These are phyloP conservation scores for Blumeria graminis DNA, from an alignment of 2,329 filamentous ascomycete species.

Conservation along the genomic window DNA sequence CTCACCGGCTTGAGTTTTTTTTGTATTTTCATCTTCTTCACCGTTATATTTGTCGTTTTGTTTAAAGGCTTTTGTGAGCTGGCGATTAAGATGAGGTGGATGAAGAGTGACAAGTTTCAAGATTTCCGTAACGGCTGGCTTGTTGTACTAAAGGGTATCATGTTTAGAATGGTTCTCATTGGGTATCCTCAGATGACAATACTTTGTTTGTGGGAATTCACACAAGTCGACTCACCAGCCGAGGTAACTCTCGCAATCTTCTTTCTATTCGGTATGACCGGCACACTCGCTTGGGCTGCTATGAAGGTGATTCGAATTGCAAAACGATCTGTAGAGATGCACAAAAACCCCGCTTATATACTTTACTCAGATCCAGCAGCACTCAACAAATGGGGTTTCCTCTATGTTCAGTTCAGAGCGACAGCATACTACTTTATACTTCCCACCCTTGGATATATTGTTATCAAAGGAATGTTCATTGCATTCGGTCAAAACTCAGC, in stretches of 20 bases:
- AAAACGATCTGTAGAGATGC: constrained; percentile 67
- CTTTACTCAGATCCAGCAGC: constrained; percentile 86
- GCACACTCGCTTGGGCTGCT: constrained; percentile 62
- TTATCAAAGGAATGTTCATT: constrained; percentile 81
- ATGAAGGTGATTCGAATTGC: constrained; percentile 78
- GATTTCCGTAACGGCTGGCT: constrained; percentile 92
- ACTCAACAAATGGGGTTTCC: constrained; percentile 93
- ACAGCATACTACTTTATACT: constrained; percentile 91
- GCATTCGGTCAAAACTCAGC: constrained; percentile 50
- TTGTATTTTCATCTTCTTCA: constrained; percentile 55
- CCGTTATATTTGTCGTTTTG: constrained; percentile 43
- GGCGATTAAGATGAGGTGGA: constrained; percentile 47
- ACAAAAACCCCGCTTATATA: constrained; percentile 92
- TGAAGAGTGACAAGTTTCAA: constrained; percentile 65
- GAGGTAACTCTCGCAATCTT: constrained; percentile 72
- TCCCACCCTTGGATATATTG: constrained; percentile 48
- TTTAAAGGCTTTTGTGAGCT: constrained; percentile 70
- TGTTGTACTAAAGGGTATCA: constrained; percentile 75
- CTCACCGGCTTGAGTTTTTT: constrained; percentile 81
- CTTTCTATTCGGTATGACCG: constrained; percentile 61
- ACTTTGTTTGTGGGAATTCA: constrained; percentile 84
- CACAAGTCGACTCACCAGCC: constrained; percentile 59
- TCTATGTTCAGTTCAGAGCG: constrained; percentile 91
- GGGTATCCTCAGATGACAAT: constrained; percentile 81
- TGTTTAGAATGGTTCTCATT: constrained; percentile 75